Percentiles rank a stretch among this genome's conserved stretches.
Conservation (phyloP, 768 basidiomycete species). For the Hericium coralloides region DNA sequence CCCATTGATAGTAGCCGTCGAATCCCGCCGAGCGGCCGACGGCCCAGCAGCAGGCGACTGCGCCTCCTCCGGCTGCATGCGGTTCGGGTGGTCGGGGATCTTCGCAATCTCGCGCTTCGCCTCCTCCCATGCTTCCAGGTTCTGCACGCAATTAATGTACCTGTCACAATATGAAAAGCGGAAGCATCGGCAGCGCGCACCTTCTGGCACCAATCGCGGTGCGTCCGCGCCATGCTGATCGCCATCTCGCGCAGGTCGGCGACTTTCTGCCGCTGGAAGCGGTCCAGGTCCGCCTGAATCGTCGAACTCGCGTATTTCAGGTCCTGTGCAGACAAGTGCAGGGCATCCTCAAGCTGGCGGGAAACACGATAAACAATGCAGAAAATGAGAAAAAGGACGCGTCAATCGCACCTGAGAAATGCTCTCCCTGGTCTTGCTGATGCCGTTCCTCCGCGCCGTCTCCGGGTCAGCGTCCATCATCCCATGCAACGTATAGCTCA, state of each 20-base stretch:
- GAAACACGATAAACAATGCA: constrained; percentile 1
- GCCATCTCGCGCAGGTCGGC: constrained; percentile 93
- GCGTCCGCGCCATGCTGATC: constrained; percentile 80
- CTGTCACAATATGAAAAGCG: not conserved
- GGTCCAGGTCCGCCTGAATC: constrained; percentile 94
- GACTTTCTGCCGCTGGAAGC: constrained; percentile 98
- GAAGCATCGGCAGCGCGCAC: constrained; percentile 29
- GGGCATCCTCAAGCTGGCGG: constrained; percentile 83
- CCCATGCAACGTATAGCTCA: constrained; percentile 91
- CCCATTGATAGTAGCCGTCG: constrained; percentile 64
- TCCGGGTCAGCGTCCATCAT: constrained; percentile 99
- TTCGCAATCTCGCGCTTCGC: constrained; percentile 86
- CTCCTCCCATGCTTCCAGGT: constrained; percentile 95
- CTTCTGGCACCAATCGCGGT: constrained; percentile 96
- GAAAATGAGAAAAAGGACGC: not conserved
- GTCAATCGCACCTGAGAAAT: constrained; percentile 80
- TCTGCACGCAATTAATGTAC: constrained; percentile 37
- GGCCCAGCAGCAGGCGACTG: constrained; percentile 15
- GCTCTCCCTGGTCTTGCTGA: constrained; percentile 88
- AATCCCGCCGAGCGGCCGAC: constrained; percentile 47
- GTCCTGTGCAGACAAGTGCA: constrained; percentile 88
- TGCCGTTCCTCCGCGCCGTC: constrained; percentile 84
- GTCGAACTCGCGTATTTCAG: constrained; percentile 94
- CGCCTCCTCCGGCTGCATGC: constrained; percentile 33
- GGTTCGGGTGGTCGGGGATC: constrained; percentile 88